Conservation (phyloP, 768 basidiomycete species). For the Piloderma croceum region DNA sequence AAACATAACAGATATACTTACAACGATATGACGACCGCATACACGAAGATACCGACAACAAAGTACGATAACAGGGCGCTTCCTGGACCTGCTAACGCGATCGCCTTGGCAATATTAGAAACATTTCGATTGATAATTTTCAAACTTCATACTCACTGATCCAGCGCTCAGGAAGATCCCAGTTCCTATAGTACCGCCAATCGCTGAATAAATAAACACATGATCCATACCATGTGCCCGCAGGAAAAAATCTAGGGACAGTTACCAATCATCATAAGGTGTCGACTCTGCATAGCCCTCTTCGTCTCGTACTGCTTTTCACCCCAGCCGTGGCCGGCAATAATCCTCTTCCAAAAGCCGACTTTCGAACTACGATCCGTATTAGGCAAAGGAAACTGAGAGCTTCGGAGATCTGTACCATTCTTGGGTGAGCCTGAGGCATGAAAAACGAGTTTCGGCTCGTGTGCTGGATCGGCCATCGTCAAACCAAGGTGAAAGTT, state of each 20-base stretch:
- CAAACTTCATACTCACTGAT: conserved; percentile 30
- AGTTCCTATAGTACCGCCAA: conserved; percentile 55
- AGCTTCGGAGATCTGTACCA: too few relatives aligned
- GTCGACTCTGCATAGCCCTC: conserved; percentile 35
- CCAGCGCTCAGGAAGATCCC: conserved; percentile 60
- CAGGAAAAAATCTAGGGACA: background rate
- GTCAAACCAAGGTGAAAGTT: too few relatives aligned
- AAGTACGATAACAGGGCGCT: conserved; percentile 58
- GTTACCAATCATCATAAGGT: conserved; percentile 39
- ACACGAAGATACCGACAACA: conserved; percentile 55
- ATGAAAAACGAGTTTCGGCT: too few relatives aligned
- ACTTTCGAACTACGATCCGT: too few relatives aligned
- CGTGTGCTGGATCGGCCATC: too few relatives aligned
- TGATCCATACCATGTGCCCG: background rate
- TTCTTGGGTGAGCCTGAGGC: too few relatives aligned
- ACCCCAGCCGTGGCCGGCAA: too few relatives aligned
- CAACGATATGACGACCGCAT: conserved; percentile 56
- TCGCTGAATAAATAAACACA: conserved; percentile 28
- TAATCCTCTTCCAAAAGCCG: too few relatives aligned
- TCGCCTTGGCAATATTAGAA: conserved; percentile 30
- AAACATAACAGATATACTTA: conserved; percentile 18
- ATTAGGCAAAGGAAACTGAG: too few relatives aligned
- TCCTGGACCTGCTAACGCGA: conserved; percentile 53
- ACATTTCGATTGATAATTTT: background rate
- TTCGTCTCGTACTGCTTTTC: too few relatives aligned